A percentile compares a stretch with the other conserved stretches of the same genome.
Evolutionary conservation across 306 rosid genomes (phyloP).

Genomic region (Prunus dulcis): DNA sequence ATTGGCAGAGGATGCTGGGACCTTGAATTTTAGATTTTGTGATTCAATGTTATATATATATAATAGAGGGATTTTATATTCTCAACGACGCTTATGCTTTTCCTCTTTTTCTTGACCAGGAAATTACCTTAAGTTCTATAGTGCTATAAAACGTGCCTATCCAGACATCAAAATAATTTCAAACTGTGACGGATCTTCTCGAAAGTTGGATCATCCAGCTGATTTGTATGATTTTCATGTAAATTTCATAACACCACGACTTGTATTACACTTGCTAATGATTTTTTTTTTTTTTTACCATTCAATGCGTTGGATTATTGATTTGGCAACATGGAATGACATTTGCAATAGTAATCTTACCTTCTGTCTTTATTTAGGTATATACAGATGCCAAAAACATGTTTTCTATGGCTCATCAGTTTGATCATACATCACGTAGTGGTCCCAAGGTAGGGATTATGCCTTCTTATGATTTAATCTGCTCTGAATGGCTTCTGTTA

Average conservation of each 20-base stretch:
- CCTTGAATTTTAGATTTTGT: neutral
- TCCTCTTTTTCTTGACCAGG: constrained; percentile 38
- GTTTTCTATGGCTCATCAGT: constrained; percentile 56
- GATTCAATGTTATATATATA: neutral
- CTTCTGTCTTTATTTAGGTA: constrained; percentile 40
- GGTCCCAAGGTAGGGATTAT: constrained; percentile 50
- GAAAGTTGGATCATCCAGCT: constrained; percentile 76
- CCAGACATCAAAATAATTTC: constrained; percentile 87
- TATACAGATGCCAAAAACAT: constrained; percentile 67
- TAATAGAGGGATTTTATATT: neutral
- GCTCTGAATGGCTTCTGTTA: neutral
- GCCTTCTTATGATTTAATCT: constrained; percentile 13
- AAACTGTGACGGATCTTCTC: constrained; percentile 80
- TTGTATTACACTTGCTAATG: neutral
- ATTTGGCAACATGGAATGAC: neutral
- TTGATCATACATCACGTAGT: constrained; percentile 49
- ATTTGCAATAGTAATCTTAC: neutral
- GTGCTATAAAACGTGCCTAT: constrained; percentile 62
- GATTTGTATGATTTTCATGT: constrained; percentile 92
- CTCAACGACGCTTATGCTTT: neutral
- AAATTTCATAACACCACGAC: constrained; percentile 26
- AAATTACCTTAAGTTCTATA: constrained; percentile 62
- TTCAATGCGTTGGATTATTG: neutral
- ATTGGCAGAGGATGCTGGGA: neutral
- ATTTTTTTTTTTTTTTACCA: neutral